A percentile compares a stretch with the other conserved stretches of the same genome.
Conservation (phyloP, 2,329 filamentous ascomycete species). For the Fusarium tuaranense region DNA sequence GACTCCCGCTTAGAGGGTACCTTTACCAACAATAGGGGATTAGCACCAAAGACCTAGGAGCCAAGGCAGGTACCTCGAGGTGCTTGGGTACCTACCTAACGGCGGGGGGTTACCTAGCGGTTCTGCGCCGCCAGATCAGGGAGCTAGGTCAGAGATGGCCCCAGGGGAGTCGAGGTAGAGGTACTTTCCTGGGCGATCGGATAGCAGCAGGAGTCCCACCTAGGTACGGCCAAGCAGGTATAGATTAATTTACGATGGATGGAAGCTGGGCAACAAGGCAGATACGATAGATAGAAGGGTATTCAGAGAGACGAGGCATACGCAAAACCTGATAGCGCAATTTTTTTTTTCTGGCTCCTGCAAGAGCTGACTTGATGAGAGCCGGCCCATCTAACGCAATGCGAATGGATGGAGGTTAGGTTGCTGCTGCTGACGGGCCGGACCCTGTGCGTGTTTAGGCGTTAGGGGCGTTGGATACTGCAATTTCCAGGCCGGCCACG, state of each 20-base stretch:
- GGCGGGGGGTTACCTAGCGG: conserved; percentile 19
- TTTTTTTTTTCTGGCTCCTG: background rate
- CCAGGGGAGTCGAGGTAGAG: conserved; percentile 12
- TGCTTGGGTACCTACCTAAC: conserved; percentile 20
- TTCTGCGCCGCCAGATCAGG: conserved; percentile 28
- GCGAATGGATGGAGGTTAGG: conserved; percentile 19
- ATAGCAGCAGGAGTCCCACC: conserved; percentile 18
- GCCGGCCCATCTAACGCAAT: conserved; percentile 19
- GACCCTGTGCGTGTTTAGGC: conserved; percentile 21
- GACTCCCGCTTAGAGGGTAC: conserved; percentile 20
- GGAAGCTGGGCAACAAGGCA: background rate
- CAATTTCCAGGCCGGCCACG: conserved; percentile 36
- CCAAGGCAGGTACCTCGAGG: conserved; percentile 26
- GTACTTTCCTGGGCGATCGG: conserved; percentile 15
- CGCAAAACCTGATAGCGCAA: background rate
- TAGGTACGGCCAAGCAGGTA: background rate
- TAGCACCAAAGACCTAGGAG: conserved; percentile 23
- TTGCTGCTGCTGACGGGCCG: conserved; percentile 32
- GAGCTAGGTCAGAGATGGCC: conserved; percentile 19
- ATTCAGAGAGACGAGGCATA: background rate
- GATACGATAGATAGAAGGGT: background rate
- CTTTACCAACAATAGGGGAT: conserved; percentile 31
- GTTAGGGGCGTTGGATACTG: conserved; percentile 39
- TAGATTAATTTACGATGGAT: background rate
- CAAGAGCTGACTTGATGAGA: background rate